Base-by-base conservation (phyloP, 2,329 filamentous ascomycete species). In the Aspergillus sp. region DNA sequence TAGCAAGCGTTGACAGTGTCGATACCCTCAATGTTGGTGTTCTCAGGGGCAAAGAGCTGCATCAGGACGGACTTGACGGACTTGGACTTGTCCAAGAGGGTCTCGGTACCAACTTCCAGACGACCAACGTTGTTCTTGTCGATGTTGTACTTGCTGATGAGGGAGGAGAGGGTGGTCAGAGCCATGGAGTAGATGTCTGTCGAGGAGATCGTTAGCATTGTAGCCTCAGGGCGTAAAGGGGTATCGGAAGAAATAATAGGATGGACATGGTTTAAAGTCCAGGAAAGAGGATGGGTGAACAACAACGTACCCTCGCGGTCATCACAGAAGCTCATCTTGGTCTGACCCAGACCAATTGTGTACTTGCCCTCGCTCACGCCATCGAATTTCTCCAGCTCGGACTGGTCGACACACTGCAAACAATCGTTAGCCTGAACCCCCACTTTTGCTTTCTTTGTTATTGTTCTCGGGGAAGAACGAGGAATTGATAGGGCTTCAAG, bases 271-370 rank as follows among this genome's bases (percentile, higher is more conserved):
- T 16, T 16, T 16, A 42, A 36, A 36, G 3, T 9, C 18, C 6
- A 20, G 11, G 11, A n/a, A 42, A 31, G 5, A 39, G n/a, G 16
- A 42, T 20, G 20, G 18, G 14, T 12, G 45, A 20, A 57, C 24
- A 9, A 42, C 32, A 4, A 63, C 82, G 77, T 77, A 92, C 90
- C 90, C 82, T 95, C 91, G 74, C 90, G 87, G 74, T 95, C 91
- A 79, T 95, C 91, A 77, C 91, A 94, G 81, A 95, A 95, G 83
- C 87, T 89, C 91, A 95, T 95, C 82, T 90, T 92, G 75, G 90
- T 94, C 85, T 95, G 91, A 71, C 91, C 91, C 58, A 95, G 88
- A 77, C 91, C 91, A 80, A 95, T 94, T 73, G 91, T 95, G 84
- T 95, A 95, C 81, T 95, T 95, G 68, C 91, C 91, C 58, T 87